Base-by-base conservation (phyloP, 164 flowering plant species). In the Malania oleifera region DNA sequence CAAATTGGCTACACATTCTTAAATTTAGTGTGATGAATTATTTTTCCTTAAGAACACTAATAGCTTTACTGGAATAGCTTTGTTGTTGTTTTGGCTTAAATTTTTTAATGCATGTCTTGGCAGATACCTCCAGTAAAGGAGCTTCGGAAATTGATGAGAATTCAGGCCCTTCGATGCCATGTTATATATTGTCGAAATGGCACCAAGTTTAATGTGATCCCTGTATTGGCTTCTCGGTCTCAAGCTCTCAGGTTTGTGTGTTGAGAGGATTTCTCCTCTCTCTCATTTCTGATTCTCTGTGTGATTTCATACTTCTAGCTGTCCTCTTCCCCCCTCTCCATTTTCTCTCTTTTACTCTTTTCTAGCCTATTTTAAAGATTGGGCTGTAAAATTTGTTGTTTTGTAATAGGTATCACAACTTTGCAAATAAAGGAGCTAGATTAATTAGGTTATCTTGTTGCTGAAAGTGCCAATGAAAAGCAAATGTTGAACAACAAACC, bases 111-210 rank as follows among this genome's bases (percentile, higher is more conserved):
- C 22, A 43, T 18, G n/a, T 57, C 22, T 46, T 59, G 55, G 57
- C 74, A 89, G 98, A 77, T 82, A 50, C 95, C 96, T 26, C 78
- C 89, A 44, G 77, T 78, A 44, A 88, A 80, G 78, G 99, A 93
- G 56, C 75, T 90, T 2, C 74, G 89, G 70, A 90, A 82, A 70
- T 46, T 61, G 52, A 76, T 88, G 80, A 85, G 99, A 61, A 90
- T 83, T 61, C 99, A 90, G 68, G 96, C 89, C 61, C 81, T 95
- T 1, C 84, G 99, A 14, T 91, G 98, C 63, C 84, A 95, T 80
- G 80, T 68, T 49, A 56, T 89, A 50, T 89, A 83, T 68, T 84
- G 90, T 60, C 81, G 79, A 61, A 82, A 75, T 61, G 91, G 92
- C 14, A 63, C 68, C 48, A 84, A 73, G 75, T 55, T 95, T 54